Conservation (phyloP, 2,329 filamentous ascomycete genomes). For the Penicillium nordicum region DNA sequence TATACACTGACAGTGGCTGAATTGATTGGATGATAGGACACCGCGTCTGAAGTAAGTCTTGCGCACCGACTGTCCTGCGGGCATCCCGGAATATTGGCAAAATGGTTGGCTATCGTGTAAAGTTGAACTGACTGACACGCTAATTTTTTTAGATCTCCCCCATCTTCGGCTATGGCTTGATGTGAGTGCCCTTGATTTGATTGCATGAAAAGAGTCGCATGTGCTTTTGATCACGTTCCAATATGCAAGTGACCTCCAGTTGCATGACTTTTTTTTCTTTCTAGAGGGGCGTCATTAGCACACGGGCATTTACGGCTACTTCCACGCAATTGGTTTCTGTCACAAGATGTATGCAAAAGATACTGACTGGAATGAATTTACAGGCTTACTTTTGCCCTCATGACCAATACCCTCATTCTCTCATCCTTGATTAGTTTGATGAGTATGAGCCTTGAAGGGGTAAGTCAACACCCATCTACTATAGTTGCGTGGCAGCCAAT, state of each 20-base stretch:
- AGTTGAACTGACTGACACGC: conserved; percentile 36
- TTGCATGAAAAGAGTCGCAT: conserved; percentile 28
- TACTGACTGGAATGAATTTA: conserved; percentile 12
- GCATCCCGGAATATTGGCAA: conserved; percentile 26
- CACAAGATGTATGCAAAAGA: neutral
- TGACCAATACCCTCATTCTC: conserved; percentile 60
- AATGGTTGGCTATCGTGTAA: conserved; percentile 40
- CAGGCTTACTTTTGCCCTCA: conserved; percentile 57
- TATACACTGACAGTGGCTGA: conserved; percentile 36
- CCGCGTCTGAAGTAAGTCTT: conserved; percentile 37
- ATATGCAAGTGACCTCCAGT: conserved; percentile 9
- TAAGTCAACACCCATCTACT: conserved; percentile 31
- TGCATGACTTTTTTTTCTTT: neutral
- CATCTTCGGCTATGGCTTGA: conserved; percentile 40
- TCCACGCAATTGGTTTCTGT: conserved; percentile 13
- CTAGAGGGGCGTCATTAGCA: neutral
- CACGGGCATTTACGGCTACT: conserved; percentile 12
- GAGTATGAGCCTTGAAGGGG: conserved; percentile 57
- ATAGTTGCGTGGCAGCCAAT: neutral
- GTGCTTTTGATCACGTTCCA: conserved; percentile 35
- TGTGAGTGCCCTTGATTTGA: conserved; percentile 29
- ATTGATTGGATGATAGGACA: conserved; percentile 41
- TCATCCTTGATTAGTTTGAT: conserved; percentile 58
- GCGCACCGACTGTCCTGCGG: conserved; percentile 31
- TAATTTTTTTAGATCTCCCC: conserved; percentile 40